Base-by-base conservation (phyloP, 176 grass and related monocot genomes). In the Avena insularis region DNA sequence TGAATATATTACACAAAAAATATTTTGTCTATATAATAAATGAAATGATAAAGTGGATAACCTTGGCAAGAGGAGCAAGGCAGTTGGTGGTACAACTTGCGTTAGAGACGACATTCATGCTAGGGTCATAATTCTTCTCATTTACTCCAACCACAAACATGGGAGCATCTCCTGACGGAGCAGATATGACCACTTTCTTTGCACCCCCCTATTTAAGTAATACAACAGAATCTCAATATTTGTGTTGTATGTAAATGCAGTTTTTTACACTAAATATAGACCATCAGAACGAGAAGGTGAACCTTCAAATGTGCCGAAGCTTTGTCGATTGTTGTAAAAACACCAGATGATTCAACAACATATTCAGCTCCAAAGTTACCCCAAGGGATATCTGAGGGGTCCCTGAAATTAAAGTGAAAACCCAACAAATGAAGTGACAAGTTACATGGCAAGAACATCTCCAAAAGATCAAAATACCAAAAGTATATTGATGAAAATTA, bases 341-440 rank as follows among this genome's bases (percentile, higher is more conserved):
- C 90, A 81, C 95, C 92, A 94, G 95, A 97, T 86, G 95, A 94
- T 88, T 97, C 95, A 82, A 94, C 86, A 77, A 97, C 88, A 84
- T 87, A 97, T 50, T 94, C 92, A 64, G 49, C 95, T 87, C 92
- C 92, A 58, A 91, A 90, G 88, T 89, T 88, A 50, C 90, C 84
- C 95, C 95, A 97, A 59, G 95, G 90, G 55, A 97, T 94, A 45
- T 91, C 90, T 55, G 95, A 89, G 55, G 95, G 95, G 76, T 94
- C 90, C 87, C 95, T 97, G 90, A 50, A 77, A 64, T 70, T 55
- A 15, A 87, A 71, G 27, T 79, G 54, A 56, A 35, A 64, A 12
- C 5, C 27, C 63, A 80, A 85, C 57, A 13, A 80, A 79, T 5
- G 75, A 89, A 57, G n/a, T 11, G 7, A 29, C 50, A n/a, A 73